These are phyloP conservation scores for Extremus antarcticus DNA, from an alignment of 495 filamentous ascomycete genomes.

Conservation along the genomic window DNA sequence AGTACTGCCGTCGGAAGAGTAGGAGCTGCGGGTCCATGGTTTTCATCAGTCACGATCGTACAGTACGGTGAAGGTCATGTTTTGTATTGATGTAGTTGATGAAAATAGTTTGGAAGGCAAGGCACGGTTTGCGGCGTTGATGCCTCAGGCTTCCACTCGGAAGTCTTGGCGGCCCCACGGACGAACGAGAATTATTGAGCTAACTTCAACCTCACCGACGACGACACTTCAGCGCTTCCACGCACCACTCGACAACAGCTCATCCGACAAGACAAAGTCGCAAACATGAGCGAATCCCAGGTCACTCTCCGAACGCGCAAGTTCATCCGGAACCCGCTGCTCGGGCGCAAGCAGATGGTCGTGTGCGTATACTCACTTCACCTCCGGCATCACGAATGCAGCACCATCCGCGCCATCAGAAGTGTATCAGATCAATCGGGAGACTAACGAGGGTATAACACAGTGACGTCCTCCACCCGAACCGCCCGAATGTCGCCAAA, in stretches of 20 bases:
- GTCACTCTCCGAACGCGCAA: conserved; percentile 99
- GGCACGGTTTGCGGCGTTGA: too few species aligned
- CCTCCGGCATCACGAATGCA: neutral
- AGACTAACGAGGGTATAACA: conserved; percentile 8
- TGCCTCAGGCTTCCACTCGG: too few species aligned
- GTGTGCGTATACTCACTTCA: conserved; percentile 62
- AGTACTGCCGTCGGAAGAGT: conserved; percentile 51
- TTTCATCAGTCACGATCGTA: neutral
- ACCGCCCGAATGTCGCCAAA: conserved; percentile 96
- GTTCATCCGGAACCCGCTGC: conserved; percentile 99
- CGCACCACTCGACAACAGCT: neutral
- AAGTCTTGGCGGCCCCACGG: neutral
- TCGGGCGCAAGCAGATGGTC: conserved; percentile 99
- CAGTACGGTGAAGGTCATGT: neutral
- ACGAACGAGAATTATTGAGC: neutral
- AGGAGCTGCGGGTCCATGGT: conserved; percentile 24
- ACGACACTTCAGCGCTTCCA: neutral
- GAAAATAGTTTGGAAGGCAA: too few species aligned
- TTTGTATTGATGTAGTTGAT: neutral
- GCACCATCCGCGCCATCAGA: neutral
- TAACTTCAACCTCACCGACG: neutral
- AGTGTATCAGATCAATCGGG: neutral
- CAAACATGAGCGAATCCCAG: conserved; percentile 77
- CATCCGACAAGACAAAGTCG: conserved; percentile 5
- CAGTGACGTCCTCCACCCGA: conserved; percentile 98